Base-by-base conservation (phyloP, 1,139 yeast species). In the Saccharomyces hybrid region DNA sequence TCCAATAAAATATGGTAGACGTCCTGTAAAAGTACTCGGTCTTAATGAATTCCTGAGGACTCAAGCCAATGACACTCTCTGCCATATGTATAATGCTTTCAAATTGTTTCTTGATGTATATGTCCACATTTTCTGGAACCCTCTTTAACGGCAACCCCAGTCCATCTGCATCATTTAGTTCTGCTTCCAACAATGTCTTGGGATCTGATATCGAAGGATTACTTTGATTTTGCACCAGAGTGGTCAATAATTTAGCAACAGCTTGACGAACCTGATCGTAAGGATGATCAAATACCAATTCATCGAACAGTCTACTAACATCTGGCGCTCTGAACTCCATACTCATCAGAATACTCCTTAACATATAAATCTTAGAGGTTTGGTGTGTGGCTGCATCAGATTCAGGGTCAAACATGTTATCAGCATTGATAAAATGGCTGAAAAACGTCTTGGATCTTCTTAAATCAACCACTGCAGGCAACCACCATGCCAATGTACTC, bases 401-500 rank as follows among this genome's bases (percentile, higher is more conserved):
- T 11, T 74, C 73, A 48, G 71, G 72, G 58, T 80, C 81, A 29
- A 86, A 71, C 14, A 77, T 71, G 56, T 79, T 77, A 16, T 76
- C 72, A 14, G 80, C 53, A 2, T 60, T 32, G 9, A 64, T 69
- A 13, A 88, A 70, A 29, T 75, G 72, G 26, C 72, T 67, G 16
- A 78, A 71, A 5, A 89, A 67, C 7, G 77, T 74, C 13, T 85
- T 82, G 57, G 83, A 78, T 58, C 96, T 76, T 64, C 96, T 78
- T 52, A 78, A 65, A 68, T 88, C 96, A 32, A 79, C 73, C 61
- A 81, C 81, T 2, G 83, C 69, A 0, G 91, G 87, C 1, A 84
- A 65, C 86, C 90, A 84, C 84, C 90, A 83, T 3, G 86, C 75
- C 56, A 88, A 81, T 0, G 89, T 79, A 50, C 77, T 77, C 98